phyloP scores from a whole-genome alignment of 371 early-diverging fungal species.

The Mucor circinelloides region DNA sequence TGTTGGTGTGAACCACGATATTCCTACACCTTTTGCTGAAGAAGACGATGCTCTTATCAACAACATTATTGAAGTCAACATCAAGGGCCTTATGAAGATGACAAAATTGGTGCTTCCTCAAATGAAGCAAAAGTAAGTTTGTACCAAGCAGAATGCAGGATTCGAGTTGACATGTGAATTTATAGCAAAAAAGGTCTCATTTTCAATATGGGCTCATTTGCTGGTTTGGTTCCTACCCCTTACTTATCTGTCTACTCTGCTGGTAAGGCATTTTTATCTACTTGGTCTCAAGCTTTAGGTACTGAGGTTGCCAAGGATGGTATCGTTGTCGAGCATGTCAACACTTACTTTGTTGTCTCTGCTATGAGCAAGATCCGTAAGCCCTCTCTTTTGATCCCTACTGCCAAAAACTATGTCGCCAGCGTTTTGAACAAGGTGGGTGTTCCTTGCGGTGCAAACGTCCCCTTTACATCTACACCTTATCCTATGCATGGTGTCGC shows the following conservation, averaged over 20 bases:
- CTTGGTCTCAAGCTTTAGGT: constrained; percentile 89
- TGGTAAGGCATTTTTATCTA: constrained; percentile 91
- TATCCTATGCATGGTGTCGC: constrained; percentile 81
- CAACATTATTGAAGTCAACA: constrained; percentile 87
- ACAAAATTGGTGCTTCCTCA: constrained; percentile 83
- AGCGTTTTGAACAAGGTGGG: constrained; percentile 78
- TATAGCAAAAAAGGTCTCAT: constrained; percentile 81
- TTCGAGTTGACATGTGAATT: neutral
- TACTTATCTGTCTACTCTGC: constrained; percentile 92
- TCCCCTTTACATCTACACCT: constrained; percentile 77
- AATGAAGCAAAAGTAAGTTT: constrained; percentile 63
- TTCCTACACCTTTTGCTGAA: constrained; percentile 82
- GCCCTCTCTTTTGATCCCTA: constrained; percentile 77
- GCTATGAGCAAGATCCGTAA: constrained; percentile 92
- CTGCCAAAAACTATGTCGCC: constrained; percentile 80
- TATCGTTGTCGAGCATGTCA: constrained; percentile 88
- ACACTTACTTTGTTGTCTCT: constrained; percentile 91
- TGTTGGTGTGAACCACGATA: constrained; percentile 90
- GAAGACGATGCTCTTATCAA: constrained; percentile 70
- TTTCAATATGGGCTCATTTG: constrained; percentile 93
- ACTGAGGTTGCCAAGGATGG: constrained; percentile 77
- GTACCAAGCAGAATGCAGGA: constrained; percentile 5
- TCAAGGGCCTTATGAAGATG: constrained; percentile 82
- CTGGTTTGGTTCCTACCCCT: constrained; percentile 88
- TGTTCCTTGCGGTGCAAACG: constrained; percentile 69